Conservation (phyloP, 2,329 filamentous ascomycete species). For the Verticillium klebahnii region DNA sequence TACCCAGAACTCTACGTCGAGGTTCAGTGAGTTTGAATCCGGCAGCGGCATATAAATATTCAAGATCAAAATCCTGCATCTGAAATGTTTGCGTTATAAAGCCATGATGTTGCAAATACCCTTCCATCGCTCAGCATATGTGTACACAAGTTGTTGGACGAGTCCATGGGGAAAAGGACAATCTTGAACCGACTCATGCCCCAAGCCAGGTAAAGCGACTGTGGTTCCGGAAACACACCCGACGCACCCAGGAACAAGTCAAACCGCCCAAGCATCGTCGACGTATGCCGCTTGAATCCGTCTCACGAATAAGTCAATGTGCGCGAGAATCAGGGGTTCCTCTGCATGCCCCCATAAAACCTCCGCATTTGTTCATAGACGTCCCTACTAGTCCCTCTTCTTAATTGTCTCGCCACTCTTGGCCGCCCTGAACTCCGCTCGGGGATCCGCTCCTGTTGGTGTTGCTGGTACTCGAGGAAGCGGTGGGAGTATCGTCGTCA, state of each 20-base stretch:
- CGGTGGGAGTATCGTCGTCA: conserved; percentile 42
- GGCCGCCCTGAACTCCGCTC: conserved; percentile 37
- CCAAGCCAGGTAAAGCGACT: too few species aligned
- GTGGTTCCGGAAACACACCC: too few species aligned
- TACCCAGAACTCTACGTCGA: too few species aligned
- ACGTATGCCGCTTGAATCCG: not conserved
- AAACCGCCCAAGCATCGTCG: not conserved
- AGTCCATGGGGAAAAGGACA: not conserved
- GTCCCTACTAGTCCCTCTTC: not conserved
- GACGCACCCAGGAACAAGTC: not conserved
- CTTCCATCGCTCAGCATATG: not conserved
- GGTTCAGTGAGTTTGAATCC: too few species aligned
- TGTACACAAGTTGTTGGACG: not conserved
- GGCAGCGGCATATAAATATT: too few species aligned
- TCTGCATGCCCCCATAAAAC: not conserved
- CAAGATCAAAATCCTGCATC: too few species aligned
- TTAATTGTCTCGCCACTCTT: conserved; percentile 38
- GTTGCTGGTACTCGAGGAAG: conserved; percentile 5
- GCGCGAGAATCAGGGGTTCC: not conserved
- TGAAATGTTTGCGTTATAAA: not conserved
- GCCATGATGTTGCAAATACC: not conserved
- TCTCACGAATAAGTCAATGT: not conserved
- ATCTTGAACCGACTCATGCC: too few species aligned
- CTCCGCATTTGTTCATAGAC: not conserved
- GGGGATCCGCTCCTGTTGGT: conserved; percentile 21